Evolutionary conservation across 176 grass and related monocot genomes (phyloP), one percentile per base, ranked within the genome.

Genomic region (Saccharum officinarum): DNA sequence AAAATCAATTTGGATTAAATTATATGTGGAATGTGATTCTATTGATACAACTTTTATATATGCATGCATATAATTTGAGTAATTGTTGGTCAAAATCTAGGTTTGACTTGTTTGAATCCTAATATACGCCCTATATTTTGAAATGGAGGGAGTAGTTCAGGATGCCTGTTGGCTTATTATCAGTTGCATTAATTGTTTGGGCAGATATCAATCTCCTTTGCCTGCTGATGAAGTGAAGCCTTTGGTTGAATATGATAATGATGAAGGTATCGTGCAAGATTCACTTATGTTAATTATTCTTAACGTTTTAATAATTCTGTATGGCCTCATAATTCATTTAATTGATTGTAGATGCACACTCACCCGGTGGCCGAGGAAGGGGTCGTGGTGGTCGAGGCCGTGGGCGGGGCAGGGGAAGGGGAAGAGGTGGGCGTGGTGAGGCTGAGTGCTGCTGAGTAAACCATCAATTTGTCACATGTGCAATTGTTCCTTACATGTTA

Each of bases 161-260:
- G 42, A 13, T 60, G 12, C 52, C 37, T 78, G 30, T 10, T 30
- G 63, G 15, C 46, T 67, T 28, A 52, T 57, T 5, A 42, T 67
- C 37, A n/a, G 6, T 80, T 86, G 50, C 73, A 47, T 87, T 66
- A 15, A 73, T 75, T 84, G 67, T 85, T 88, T 85, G 15, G 10
- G 41, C 88, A 98, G 97, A 70, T 99, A 99, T 81, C 97, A 99
- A 91, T 78, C 90, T 88, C 97, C 97, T 75, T 92, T 99, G 84
- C 94, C 94, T 5, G 87, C 72, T 52, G 90, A 97, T 42, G 85
- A 88, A 80, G 92, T 99, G 78, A 93, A 95, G 50, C 97, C 94
- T 20, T 86, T 99, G 79, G 82, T 89, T 44, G 92, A 97, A 84
- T 99, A 87, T 39, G 90, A 97, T n/a, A 92, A 91, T 18, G 92